A percentile compares a stretch with the other conserved stretches of the same genome.
phyloP scores from a whole-genome alignment of 129 eudicot genomes.

The Flaveria ramosissima region DNA sequence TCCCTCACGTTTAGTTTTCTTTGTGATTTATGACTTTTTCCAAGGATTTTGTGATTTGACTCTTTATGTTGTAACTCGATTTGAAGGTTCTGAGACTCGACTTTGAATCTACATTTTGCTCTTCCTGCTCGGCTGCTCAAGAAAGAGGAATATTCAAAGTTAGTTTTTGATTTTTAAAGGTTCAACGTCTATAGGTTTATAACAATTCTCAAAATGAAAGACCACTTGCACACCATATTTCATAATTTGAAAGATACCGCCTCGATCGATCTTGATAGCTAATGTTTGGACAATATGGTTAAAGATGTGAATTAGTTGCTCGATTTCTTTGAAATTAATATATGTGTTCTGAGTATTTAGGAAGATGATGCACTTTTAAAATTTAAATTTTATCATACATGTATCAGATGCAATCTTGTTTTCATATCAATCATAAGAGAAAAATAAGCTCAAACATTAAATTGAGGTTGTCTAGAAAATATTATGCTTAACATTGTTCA shows the following conservation, averaged over 20 bases:
- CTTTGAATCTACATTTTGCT: too few species aligned
- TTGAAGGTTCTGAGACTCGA: too few species aligned
- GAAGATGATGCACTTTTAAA: neutral
- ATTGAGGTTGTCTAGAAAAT: too few species aligned
- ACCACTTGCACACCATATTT: neutral
- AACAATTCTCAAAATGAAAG: neutral
- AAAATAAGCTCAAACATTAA: neutral
- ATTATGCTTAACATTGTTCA: neutral
- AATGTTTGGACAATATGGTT: neutral
- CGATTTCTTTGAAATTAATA: neutral
- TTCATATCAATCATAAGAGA: too few species aligned
- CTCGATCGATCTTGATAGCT: conserved; percentile 7
- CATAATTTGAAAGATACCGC: conserved; percentile 11
- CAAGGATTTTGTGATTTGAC: too few species aligned
- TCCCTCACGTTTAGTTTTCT: too few species aligned
- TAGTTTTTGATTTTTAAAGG: too few species aligned
- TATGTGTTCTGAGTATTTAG: neutral
- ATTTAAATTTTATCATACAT: neutral
- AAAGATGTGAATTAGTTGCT: neutral
- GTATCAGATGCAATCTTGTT: neutral
- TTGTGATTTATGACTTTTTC: too few species aligned
- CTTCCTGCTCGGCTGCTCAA: too few species aligned
- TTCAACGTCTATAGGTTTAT: too few species aligned
- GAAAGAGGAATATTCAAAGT: too few species aligned
- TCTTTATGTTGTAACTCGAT: too few species aligned